Evolutionary conservation across 2,329 filamentous ascomycete genomes (phyloP).

Genomic region (Trichoderma simmonsii): DNA sequence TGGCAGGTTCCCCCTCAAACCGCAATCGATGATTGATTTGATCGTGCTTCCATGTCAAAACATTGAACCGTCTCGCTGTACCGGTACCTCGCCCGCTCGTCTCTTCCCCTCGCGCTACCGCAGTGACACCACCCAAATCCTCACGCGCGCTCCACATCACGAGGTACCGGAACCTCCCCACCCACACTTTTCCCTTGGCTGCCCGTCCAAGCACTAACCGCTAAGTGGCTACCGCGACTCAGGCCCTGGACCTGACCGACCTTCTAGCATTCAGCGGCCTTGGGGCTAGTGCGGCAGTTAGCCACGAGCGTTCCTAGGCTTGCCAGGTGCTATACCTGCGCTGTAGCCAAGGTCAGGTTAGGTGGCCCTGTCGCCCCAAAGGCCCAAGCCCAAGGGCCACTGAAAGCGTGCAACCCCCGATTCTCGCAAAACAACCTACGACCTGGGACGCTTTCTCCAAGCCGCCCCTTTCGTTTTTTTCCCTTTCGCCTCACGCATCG

Average conservation of each 20-base stretch:
- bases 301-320: not conserved
- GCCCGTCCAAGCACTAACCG: slow-evolving; percentile 9
- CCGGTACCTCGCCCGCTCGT: slow-evolving; percentile 1
- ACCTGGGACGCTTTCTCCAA: slow-evolving; percentile 1
- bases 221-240: slow-evolving; percentile 14
- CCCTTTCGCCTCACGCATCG: slow-evolving; percentile 14
- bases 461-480: slow-evolving; percentile 19
- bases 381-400: not conserved
- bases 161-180: slow-evolving; percentile 20
- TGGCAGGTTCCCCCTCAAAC: not conserved
- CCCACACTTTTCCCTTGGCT: not conserved
- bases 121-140: not conserved
- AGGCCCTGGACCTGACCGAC: slow-evolving; percentile 18
- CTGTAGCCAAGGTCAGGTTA: not conserved
- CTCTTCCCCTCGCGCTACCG: not conserved
- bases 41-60: not conserved
- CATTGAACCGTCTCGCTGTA: not conserved
- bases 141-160: slow-evolving; percentile 10
- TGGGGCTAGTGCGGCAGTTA: slow-evolving; percentile 8
- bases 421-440: slow-evolving; percentile 16
- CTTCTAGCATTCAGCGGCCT: not conserved
- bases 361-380: slow-evolving; percentile 10
- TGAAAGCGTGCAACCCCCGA: slow-evolving; percentile 19
- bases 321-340: not conserved
- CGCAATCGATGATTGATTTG: not conserved